Conservation (phyloP, 2,329 filamentous ascomycete species). For the Torrubiella hemipterigena region DNA sequence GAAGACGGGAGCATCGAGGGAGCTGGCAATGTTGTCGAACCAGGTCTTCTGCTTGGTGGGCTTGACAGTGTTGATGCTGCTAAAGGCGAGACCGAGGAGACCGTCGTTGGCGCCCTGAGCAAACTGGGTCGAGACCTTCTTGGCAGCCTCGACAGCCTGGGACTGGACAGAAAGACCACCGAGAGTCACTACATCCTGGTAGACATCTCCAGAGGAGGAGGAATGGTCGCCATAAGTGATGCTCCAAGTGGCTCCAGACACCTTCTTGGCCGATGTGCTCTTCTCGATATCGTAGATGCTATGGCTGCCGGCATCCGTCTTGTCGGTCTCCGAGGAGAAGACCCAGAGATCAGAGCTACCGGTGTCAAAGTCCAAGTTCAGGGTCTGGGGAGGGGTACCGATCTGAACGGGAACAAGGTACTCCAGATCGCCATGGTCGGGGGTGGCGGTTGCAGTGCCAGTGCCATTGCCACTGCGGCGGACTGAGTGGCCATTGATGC, state of each 20-base stretch:
- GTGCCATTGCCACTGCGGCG: neutral
- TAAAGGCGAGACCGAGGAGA: slow-evolving; percentile 22
- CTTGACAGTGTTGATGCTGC: slow-evolving; percentile 26
- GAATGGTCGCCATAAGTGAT: slow-evolving; percentile 32
- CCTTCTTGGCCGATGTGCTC: slow-evolving; percentile 23
- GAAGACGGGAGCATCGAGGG: slow-evolving; percentile 35
- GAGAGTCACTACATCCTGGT: slow-evolving; percentile 27
- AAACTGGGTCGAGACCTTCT: slow-evolving; percentile 23
- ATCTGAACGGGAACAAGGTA: slow-evolving; percentile 3
- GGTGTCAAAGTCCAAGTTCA: slow-evolving; percentile 29
- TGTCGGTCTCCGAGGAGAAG: slow-evolving; percentile 17
- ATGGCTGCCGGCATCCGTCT: slow-evolving; percentile 18
- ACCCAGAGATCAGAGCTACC: slow-evolving; percentile 29
- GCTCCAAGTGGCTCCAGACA: slow-evolving; percentile 24
- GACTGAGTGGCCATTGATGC: neutral
- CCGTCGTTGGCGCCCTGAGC: slow-evolving; percentile 31
- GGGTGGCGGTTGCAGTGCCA: neutral
- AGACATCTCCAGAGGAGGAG: slow-evolving; percentile 28
- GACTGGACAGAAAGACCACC: slow-evolving; percentile 25
- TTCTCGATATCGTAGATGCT: slow-evolving; percentile 22
- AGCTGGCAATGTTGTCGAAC: slow-evolving; percentile 19
- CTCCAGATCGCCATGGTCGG: slow-evolving; percentile 1
- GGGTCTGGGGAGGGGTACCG: slow-evolving; percentile 22
- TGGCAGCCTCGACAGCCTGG: slow-evolving; percentile 31
- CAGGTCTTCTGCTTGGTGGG: slow-evolving; percentile 30